Conservation (phyloP, 2,329 filamentous ascomycete species). For the Intubia oerlemansii region DNA sequence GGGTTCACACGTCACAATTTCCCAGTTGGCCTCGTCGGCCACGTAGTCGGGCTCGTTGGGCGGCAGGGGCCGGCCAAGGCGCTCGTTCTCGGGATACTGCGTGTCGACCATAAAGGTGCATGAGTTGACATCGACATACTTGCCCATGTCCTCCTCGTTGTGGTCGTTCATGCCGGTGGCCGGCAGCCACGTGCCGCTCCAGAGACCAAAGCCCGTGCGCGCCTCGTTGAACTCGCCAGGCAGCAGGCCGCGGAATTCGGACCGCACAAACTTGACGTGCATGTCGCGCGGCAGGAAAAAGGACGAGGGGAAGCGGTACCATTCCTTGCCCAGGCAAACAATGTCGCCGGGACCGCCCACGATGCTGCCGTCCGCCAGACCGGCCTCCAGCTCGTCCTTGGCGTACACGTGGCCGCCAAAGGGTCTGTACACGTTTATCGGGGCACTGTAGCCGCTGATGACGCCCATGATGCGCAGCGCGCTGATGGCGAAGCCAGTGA, state of each 20-base stretch:
- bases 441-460: slow-evolving; percentile 65
- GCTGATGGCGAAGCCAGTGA: slow-evolving; percentile 21
- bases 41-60: slow-evolving; percentile 64
- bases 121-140: slow-evolving; percentile 58
- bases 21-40: slow-evolving; percentile 54
- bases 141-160: slow-evolving; percentile 68
- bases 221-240: slow-evolving; percentile 79
- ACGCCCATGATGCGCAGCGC: slow-evolving; percentile 55
- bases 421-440: slow-evolving; percentile 46
- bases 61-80: slow-evolving; percentile 20
- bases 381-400: not conserved
- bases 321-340: slow-evolving; percentile 87
- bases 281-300: slow-evolving; percentile 74
- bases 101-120: slow-evolving; percentile 83
- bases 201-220: slow-evolving; percentile 44
- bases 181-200: slow-evolving; percentile 65
- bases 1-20: slow-evolving; percentile 47
- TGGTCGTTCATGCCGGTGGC: slow-evolving; percentile 78
- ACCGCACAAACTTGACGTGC: slow-evolving; percentile 74
- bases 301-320: slow-evolving; percentile 91
- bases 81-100: slow-evolving; percentile 37
- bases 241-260: slow-evolving; percentile 71
- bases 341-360: slow-evolving; percentile 39
- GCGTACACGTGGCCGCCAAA: slow-evolving; percentile 29
- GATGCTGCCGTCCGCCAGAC: slow-evolving; percentile 14